phyloP scores from a whole-genome alignment of 1,284 basidiomycete species.

The Agroathelia rolfsii region DNA sequence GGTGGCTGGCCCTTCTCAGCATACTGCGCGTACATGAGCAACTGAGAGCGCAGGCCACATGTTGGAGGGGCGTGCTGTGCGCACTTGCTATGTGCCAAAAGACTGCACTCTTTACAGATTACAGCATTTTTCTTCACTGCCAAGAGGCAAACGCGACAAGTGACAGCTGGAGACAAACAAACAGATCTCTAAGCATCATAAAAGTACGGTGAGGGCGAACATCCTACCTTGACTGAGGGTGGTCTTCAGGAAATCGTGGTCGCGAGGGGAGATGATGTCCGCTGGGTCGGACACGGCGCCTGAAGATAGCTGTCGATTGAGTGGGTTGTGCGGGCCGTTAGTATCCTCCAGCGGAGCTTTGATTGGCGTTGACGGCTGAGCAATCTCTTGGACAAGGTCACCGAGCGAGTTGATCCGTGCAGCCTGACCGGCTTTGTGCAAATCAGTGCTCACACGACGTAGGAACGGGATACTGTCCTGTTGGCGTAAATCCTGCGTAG shows the following conservation, averaged over 20 bases:
- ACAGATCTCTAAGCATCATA: conserved; percentile 13
- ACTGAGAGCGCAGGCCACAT: conserved; percentile 75
- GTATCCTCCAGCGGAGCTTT: conserved; percentile 20
- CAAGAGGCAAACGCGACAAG: conserved; percentile 76
- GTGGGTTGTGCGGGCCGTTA: conserved; percentile 21
- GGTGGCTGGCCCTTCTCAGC: conserved; percentile 51
- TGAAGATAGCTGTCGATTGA: conserved; percentile 24
- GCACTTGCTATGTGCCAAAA: conserved; percentile 82
- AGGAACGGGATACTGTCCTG: conserved; percentile 94
- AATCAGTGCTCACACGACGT: conserved; percentile 78
- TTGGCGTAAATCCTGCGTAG: conserved; percentile 61
- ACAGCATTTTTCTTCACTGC: conserved; percentile 82
- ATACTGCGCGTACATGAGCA: conserved; percentile 62
- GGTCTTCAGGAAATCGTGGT: conserved; percentile 85
- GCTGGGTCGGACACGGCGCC: too few relatives aligned
- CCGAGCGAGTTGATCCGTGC: conserved; percentile 41
- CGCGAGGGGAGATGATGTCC: conserved; percentile 47
- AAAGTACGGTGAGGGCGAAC: conserved; percentile 2
- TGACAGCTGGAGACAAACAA: conserved; percentile 51
- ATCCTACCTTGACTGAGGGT: conserved; percentile 83
- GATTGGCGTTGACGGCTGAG: conserved; percentile 30
- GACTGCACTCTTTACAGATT: conserved; percentile 81
- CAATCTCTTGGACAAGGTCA: conserved; percentile 48
- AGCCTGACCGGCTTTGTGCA: conserved; percentile 63
- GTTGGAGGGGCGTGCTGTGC: conserved; percentile 63